Conservation (phyloP, 2,329 filamentous ascomycete species). For the Colletotrichum musicola region DNA sequence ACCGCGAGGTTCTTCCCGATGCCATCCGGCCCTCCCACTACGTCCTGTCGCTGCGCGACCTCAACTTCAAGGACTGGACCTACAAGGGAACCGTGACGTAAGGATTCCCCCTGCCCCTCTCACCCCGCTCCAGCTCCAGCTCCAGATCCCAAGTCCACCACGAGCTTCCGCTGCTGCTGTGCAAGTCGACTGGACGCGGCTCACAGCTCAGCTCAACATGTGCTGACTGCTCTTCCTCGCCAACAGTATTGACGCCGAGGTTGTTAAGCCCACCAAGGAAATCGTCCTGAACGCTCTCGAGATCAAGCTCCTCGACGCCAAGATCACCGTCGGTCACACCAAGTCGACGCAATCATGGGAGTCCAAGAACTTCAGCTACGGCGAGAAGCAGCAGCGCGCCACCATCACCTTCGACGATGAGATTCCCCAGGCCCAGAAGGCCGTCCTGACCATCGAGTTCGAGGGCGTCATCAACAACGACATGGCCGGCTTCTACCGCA, state of each 20-base stretch:
- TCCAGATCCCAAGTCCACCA: not conserved
- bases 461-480: slow-evolving; percentile 87
- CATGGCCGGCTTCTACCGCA: slow-evolving; percentile 94
- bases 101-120: slow-evolving; percentile 41
- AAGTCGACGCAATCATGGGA: slow-evolving; percentile 69
- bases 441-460: slow-evolving; percentile 78
- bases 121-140: slow-evolving; percentile 16
- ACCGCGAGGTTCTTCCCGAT: slow-evolving; percentile 73
- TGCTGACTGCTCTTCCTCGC: slow-evolving; percentile 23
- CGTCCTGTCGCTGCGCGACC: slow-evolving; percentile 81
- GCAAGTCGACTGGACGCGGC: too few relatives aligned
- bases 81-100: slow-evolving; percentile 85
- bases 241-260: slow-evolving; percentile 77
- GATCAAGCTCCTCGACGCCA: slow-evolving; percentile 78
- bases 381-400: slow-evolving; percentile 85
- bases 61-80: slow-evolving; percentile 80
- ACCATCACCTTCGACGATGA: slow-evolving; percentile 82
- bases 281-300: slow-evolving; percentile 89
- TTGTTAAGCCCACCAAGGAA: slow-evolving; percentile 79
- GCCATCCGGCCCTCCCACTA: slow-evolving; percentile 88
- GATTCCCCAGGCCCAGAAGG: slow-evolving; percentile 75
- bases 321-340: slow-evolving; percentile 69
- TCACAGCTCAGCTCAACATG: not conserved
- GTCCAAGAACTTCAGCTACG: slow-evolving; percentile 79
- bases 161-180: too few relatives aligned